Percentiles rank a stretch among this genome's conserved stretches.
Evolutionary conservation across 2,329 filamentous ascomycete genomes (phyloP).

Genomic region (Emmonsiellopsis sp.): DNA sequence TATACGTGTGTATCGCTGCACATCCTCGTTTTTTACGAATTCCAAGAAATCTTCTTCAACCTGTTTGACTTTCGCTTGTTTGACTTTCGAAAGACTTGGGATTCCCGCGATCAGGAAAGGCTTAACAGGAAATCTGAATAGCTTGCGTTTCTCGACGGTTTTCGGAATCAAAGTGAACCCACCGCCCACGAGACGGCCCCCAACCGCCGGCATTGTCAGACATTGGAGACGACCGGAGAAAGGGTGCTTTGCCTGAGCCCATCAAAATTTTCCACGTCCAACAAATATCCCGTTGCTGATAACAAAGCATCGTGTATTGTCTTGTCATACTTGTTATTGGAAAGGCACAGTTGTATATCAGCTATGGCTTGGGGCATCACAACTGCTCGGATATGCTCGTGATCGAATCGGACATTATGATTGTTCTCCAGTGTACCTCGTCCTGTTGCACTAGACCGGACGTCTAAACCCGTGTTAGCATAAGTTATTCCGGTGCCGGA

Average conservation of each 20-base stretch:
- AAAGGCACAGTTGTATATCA: not conserved
- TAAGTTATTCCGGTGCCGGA: not conserved
- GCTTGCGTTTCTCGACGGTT: not conserved
- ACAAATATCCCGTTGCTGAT: not conserved
- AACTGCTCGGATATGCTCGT: not conserved
- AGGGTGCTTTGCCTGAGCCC: not conserved
- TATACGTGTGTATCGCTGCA: not conserved
- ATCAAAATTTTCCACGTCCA: not conserved
- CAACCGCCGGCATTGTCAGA: not conserved
- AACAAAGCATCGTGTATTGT: not conserved
- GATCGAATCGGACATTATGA: not conserved
- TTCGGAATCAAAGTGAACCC: not conserved
- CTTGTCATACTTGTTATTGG: not conserved
- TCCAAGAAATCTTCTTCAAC: not conserved
- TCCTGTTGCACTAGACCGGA: not conserved
- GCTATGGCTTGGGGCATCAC: not conserved
- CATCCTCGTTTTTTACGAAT: not conserved
- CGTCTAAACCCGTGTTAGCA: not conserved
- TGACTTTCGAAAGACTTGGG: not conserved
- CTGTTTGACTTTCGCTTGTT: no score
- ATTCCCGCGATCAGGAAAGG: not conserved
- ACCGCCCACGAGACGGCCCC: not conserved
- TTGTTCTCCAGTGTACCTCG: not conserved
- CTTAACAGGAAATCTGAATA: not conserved
- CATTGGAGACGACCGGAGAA: not conserved